These are phyloP conservation scores for Ophioceras dolichostomum DNA, from an alignment of 2,329 filamentous ascomycete species.

Conservation along the genomic window DNA sequence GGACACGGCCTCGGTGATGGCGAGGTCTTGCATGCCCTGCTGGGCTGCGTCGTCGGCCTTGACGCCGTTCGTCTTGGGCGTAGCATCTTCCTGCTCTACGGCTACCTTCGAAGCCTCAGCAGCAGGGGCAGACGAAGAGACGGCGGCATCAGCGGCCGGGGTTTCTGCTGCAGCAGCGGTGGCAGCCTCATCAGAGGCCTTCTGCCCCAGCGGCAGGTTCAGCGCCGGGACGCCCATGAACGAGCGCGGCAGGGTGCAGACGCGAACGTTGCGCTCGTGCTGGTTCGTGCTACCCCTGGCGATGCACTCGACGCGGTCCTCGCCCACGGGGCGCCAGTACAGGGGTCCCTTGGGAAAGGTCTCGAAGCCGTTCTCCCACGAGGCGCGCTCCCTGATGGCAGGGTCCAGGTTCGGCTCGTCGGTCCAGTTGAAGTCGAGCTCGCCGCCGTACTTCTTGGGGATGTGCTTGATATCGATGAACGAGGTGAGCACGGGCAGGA, in stretches of 20 bases:
- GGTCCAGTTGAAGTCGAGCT: slow-evolving; percentile 73
- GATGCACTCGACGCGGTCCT: slow-evolving; percentile 35
- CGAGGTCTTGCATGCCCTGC: slow-evolving; percentile 11
- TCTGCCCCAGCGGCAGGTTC: slow-evolving; percentile 3
- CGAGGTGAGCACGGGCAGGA: slow-evolving; percentile 60
- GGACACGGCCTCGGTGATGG: slow-evolving; percentile 5
- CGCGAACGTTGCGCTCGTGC: slow-evolving; percentile 28
- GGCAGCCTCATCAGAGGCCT: slow-evolving; percentile 4
- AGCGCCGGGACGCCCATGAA: slow-evolving; percentile 13
- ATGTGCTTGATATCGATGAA: slow-evolving; percentile 80
- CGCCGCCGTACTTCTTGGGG: slow-evolving; percentile 79
- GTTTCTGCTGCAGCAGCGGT: slow-evolving; percentile 1
- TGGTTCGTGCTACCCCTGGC: slow-evolving; percentile 36
- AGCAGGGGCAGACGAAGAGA: slow-evolving; percentile 1
- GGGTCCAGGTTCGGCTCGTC: slow-evolving; percentile 63
- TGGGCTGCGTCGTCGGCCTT: slow-evolving; percentile 3
- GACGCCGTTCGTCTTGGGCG: slow-evolving; percentile 2
- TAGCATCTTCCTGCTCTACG: neutral
- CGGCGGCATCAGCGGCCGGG: slow-evolving; percentile 7
- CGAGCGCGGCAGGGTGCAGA: slow-evolving; percentile 38
- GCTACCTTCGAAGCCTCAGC: neutral
- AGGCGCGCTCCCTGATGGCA: slow-evolving; percentile 31
- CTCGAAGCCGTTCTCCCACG: slow-evolving; percentile 39
- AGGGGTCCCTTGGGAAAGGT: slow-evolving; percentile 44
- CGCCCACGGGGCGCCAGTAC: slow-evolving; percentile 40